Evolutionary conservation across 1,139 yeast species (phyloP), one percentile per base, ranked within the genome.

Genomic region (Spathaspora sp.): DNA sequence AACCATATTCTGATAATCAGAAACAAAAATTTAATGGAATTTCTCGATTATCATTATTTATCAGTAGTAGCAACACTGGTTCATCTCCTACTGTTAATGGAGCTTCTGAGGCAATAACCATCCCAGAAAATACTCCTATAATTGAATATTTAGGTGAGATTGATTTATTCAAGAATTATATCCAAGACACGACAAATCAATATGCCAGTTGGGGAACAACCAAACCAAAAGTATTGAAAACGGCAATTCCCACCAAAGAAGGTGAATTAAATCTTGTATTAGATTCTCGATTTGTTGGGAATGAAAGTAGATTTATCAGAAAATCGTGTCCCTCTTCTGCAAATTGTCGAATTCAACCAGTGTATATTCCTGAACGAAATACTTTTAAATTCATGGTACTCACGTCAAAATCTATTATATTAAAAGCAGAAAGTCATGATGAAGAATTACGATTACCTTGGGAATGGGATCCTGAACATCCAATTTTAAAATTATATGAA

Each of bases 401-500:
- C 38, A 81, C 97, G 0, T 63, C 78, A 1, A 77, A 74, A 44
- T 78, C 79, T 3, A 80, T 91, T 18, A 51, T 45, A 8, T 55
- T 74, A 29, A 59, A 58, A 36, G 51, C 63, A 1, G 70, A 64
- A 4, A 50, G 53, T 6, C 37, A 52, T 5, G 70, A 65, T 11
- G 89, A 83, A 37, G 97, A 91, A 61, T 67, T 91, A 33, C 77
- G 95, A 1, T 67, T 89, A 20, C 81, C 81, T 1, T 91, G 98
- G 98, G 89, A 86, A 52, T 91, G 97, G 96, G 96, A 90, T 60
- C 60, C 66, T 4, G 56, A 67, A 10, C 97, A 90, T 60, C 97
- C 97, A 2, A 86, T 89, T 34, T 68, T 70, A 47, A 75, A 74
- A 53, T 64, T 87, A 49, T 72, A 77, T 38, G 60, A 49, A 29